Base-by-base conservation (phyloP, 306 rosid genomes). In the Acacia melanoxylon region DNA sequence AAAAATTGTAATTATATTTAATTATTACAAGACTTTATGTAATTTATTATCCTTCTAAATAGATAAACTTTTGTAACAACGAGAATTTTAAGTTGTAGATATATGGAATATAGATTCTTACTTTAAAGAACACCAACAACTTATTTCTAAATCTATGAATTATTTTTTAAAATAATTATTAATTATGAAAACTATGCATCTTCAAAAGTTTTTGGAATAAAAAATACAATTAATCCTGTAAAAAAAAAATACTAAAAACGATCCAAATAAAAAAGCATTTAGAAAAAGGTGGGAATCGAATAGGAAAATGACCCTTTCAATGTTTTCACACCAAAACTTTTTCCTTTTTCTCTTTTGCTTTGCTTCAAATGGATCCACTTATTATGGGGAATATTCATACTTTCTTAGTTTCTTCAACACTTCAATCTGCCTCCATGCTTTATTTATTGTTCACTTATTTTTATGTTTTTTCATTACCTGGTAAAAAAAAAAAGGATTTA, bases 301-400 rank as follows among this genome's bases (percentile, higher is more conserved):
- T 42, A 20, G 6, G 3, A 45, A 52, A 49, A 45, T 16, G 31
- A n/a, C 65, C 31, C 27, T 58, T 58, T 22, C 65, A 7, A 10
- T 45, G 80, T 80, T 78, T 78, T 61, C 81, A 29, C 52, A 10
- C 31, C 40, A 62, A 27, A 61, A 25, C 35, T 76, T 45, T 20
- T 49, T 35, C 59, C 66, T 74, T 48, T 65, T 69, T 22, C 63
- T 22, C 65, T 58, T 78, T 72, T 35, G 79, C 90, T 80, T 86
- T 82, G 66, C 27, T 75, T 82, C 40, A 72, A 84, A 85, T 87
- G 88, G 35, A 1, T 13, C 5, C 35, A n/a, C 54, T 70, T 70
- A 70, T 70, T 70, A 15, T 70, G 35, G n/a, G 75, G 75, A 70
- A 44, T 70, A 44, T 70, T 12, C 54, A 41, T n/a, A 4, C 73